These are phyloP conservation scores for Solanum pimpinellifolium DNA, from an alignment of 257 asterid species.

Conservation along the genomic window DNA sequence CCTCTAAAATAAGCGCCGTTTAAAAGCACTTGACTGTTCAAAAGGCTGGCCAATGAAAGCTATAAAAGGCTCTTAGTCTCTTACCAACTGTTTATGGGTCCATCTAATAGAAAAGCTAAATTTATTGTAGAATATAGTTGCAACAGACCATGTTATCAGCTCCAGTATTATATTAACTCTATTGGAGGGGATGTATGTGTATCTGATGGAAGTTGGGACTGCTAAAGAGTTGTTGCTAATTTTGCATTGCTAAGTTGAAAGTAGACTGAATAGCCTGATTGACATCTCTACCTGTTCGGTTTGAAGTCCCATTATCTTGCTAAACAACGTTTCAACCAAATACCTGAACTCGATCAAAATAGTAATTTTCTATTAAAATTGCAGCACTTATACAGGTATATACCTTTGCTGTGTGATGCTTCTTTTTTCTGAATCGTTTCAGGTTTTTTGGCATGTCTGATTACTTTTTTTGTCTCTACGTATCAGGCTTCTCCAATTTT, in stretches of 20 bases:
- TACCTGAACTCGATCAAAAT: neutral
- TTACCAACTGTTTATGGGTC: neutral
- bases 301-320: neutral
- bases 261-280: neutral
- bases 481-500: conserved; percentile 73
- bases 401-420: neutral
- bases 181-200: neutral
- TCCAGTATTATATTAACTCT: neutral
- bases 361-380: neutral
- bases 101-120: neutral
- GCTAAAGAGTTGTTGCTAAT: neutral
- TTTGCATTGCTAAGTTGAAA: neutral
- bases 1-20: neutral
- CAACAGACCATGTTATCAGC: neutral
- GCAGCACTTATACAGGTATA: neutral
- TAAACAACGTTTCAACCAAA: neutral
- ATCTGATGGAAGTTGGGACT: neutral
- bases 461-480: neutral
- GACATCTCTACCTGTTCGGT: neutral
- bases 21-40: neutral
- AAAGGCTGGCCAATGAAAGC: neutral
- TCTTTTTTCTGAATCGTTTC: neutral
- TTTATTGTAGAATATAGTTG: neutral
- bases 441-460: neutral
- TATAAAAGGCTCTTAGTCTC: neutral